Conservation (phyloP, 192 early-diverging fungal genomes). For the Spizellomyces sp. region DNA sequence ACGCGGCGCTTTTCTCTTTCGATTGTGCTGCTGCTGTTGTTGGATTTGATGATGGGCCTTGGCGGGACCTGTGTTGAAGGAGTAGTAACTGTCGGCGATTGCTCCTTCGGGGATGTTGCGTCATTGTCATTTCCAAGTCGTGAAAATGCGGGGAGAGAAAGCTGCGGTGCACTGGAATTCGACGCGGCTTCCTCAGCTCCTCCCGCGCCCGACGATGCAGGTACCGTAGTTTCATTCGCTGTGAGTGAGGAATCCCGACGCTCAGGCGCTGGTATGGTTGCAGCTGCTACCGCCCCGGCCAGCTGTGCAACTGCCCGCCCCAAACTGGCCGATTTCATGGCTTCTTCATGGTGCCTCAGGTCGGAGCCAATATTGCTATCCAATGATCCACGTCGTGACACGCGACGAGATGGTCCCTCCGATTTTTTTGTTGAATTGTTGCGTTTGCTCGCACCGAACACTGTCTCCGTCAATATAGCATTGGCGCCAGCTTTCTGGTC, state of each 20-base stretch:
- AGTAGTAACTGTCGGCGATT: neutral
- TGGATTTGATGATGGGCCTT: slow-evolving; percentile 3
- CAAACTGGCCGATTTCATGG: slow-evolving; percentile 4
- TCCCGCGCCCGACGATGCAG: neutral
- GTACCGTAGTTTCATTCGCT: neutral
- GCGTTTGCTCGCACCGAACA: neutral
- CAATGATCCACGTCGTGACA: slow-evolving; percentile 19
- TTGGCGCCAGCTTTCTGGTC: neutral
- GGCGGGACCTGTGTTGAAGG: slow-evolving; percentile 6
- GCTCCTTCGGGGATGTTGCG: neutral
- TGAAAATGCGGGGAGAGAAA: slow-evolving; percentile 14
- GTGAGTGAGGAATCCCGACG: neutral
- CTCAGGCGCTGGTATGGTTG: neutral
- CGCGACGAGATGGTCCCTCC: neutral
- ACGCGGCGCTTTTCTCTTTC: slow-evolving; percentile 23
- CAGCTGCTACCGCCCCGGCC: neutral
- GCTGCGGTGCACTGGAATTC: neutral
- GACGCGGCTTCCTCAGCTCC: too few species aligned
- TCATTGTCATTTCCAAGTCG: neutral
- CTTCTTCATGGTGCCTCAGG: slow-evolving; percentile 8
- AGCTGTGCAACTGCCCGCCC: slow-evolving; percentile 5
- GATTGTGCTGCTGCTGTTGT: neutral
- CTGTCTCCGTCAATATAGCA: neutral
- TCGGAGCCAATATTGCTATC: slow-evolving; percentile 20
- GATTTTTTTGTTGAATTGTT: neutral